Evolutionary conservation across 108 stramenopile species (phyloP).

Genomic region (Discostella stelligeroides): DNA sequence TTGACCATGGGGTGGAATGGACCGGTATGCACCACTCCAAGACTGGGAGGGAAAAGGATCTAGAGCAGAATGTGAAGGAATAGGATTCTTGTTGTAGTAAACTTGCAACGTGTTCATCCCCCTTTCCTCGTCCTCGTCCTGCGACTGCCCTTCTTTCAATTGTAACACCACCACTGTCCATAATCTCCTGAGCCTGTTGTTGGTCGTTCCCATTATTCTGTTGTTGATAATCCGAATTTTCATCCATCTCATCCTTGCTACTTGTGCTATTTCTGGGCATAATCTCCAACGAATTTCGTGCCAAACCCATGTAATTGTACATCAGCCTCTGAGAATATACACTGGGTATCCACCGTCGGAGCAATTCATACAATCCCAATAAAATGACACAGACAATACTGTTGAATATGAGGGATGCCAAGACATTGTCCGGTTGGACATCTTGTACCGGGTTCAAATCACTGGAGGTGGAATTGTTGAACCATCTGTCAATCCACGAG

Average conservation of each 20-base stretch:
- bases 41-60: constrained; percentile 8
- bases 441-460: constrained; percentile 49
- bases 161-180: not conserved
- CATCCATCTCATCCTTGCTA: no score
- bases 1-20: constrained; percentile 43
- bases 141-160: no score
- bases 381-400: constrained; percentile 67
- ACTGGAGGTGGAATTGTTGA: constrained; percentile 28
- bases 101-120: no score
- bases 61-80: not conserved
- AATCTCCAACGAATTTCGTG: no score
- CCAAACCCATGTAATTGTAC: not conserved
- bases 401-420: constrained; percentile 71
- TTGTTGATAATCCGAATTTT: no score
- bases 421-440: constrained; percentile 74
- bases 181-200: not conserved
- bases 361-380: constrained; percentile 69
- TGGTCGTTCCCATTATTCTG: no score
- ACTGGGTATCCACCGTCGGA: constrained; percentile 71
- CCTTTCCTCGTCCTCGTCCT: not conserved
- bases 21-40: constrained; percentile 43
- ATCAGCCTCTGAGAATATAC: constrained; percentile 60
- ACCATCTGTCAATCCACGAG: constrained; percentile 10
- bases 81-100: constrained; percentile 4
- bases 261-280: no score